phyloP scores from a whole-genome alignment of 371 early-diverging fungal species.

The Mucor mucedo region DNA sequence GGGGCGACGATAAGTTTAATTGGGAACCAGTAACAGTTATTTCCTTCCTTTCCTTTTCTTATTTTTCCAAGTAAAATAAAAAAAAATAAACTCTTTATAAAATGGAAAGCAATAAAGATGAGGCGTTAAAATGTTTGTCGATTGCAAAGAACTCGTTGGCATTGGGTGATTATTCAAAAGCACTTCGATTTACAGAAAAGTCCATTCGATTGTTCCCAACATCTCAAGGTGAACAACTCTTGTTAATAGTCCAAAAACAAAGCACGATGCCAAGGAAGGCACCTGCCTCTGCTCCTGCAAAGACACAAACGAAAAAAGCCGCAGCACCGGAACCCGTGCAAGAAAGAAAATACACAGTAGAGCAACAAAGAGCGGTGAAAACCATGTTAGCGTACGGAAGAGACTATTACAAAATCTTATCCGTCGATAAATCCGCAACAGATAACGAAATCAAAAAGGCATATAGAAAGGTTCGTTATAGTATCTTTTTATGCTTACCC shows the following conservation, averaged over 20 bases:
- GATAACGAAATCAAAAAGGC: slow-evolving; percentile 95
- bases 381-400: slow-evolving; percentile 70
- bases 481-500: background rate
- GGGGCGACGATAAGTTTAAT: background rate
- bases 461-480: slow-evolving; percentile 82
- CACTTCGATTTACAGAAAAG: slow-evolving; percentile 84
- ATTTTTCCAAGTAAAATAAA: background rate
- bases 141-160: slow-evolving; percentile 75
- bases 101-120: slow-evolving; percentile 92
- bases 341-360: slow-evolving; percentile 73
- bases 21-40: background rate
- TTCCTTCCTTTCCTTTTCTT: slow-evolving; percentile 1
- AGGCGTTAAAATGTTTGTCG: slow-evolving; percentile 78
- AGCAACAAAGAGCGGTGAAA: slow-evolving; percentile 84
- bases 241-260: slow-evolving; percentile 47
- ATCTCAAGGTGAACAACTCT: slow-evolving; percentile 63
- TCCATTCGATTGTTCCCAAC: slow-evolving; percentile 82
- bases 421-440: slow-evolving; percentile 78
- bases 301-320: slow-evolving; percentile 12
- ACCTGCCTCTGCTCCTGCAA: slow-evolving; percentile 1
- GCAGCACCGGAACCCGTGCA: slow-evolving; percentile 6
- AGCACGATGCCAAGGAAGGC: slow-evolving; percentile 25
- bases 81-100: background rate
- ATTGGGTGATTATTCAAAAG: slow-evolving; percentile 67
- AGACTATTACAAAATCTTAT: slow-evolving; percentile 92